Base-by-base conservation (phyloP, 1,284 basidiomycete species). In the Flammula alnicola region DNA sequence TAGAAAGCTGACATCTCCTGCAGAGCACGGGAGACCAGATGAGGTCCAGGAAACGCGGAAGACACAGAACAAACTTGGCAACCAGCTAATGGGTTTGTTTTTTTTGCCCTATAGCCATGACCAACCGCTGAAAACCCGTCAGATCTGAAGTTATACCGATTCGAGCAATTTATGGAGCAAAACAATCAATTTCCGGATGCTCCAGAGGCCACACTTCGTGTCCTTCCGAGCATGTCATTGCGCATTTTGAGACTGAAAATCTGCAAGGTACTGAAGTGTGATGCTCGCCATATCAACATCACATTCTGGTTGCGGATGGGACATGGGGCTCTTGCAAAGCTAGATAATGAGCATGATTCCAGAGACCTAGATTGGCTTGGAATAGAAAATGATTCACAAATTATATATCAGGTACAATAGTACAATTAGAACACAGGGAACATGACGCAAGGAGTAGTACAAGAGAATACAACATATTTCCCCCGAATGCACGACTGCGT, bases 361-460 rank as follows among this genome's bases (percentile, higher is more conserved):
- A 77, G 77, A 44, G 78, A 83, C 51, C 63, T 91, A 40, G 78
- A 75, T 45, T 90, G 88, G 86, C 79, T 84, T 62, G 88, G 88
- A 2, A 61, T 91, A 30, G 84, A 88, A 52, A 74, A 80, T n/a
- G 77, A 73, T 23, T 76, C 80, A 51, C 69, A 74, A 51, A 65
- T 88, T 52, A 68, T 64, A 62, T 80, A 62, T 48, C 51, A 58
- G 51, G 38, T 54, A 47, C 51, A 52, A 41, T 54, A 52, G 44
- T 33, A 48, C 29, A 43, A 35, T 26, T 30, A 40, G 29, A 30
- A 47, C 19, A 27, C 22, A 14, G 38, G 31, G 39, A 20, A 32
- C 37, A 40, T 22, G 37, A 36, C 32, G 26, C 14, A 30, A 32
- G 3, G 7, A 17, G 16, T 12, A 17, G 17, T 31, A 30, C 36